Percentiles rank a stretch among this genome's conserved stretches.
phyloP scores from a whole-genome alignment of 2,329 filamentous ascomycete species.

The Venturiaceae sp. region DNA sequence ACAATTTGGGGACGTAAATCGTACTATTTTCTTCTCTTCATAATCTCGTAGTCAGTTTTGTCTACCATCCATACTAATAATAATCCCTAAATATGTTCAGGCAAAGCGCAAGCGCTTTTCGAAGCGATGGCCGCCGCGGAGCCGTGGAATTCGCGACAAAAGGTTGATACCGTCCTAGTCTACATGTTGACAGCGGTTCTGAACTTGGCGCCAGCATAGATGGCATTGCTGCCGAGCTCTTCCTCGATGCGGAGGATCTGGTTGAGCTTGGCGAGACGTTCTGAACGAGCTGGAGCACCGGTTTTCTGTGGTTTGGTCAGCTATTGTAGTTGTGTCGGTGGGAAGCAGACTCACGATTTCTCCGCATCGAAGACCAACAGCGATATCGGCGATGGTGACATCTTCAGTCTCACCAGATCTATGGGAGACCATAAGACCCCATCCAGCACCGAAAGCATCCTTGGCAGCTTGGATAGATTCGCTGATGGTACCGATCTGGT shows the following conservation, averaged over 20 bases:
- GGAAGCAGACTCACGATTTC: constrained; percentile 56
- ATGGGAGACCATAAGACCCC: constrained; percentile 99
- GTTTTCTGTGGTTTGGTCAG: constrained; percentile 55
- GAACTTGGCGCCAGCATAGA: constrained; percentile 92
- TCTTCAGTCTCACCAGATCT: constrained; percentile 99
- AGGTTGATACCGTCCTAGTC: constrained; percentile 20
- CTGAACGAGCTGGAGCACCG: constrained; percentile 88
- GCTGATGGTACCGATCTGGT: constrained; percentile 98
- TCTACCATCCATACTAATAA: background rate
- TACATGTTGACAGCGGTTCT: constrained; percentile 83
- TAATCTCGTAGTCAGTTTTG: background rate
- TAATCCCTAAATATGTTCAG: background rate
- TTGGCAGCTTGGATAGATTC: constrained; percentile 39
- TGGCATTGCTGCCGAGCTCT: constrained; percentile 83
- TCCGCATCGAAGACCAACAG: constrained; percentile 89
- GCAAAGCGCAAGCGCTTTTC: background rate
- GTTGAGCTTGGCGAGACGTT: constrained; percentile 99
- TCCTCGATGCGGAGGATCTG: constrained; percentile 99
- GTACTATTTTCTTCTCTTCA: background rate
- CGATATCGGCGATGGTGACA: constrained; percentile 97
- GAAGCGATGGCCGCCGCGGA: background rate
- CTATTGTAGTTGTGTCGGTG: background rate
- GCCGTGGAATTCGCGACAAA: background rate
- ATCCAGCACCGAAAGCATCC: constrained; percentile 87
- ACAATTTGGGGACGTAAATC: background rate